Conservation (phyloP, 331 rosid species). For the Rosa hybrid region DNA sequence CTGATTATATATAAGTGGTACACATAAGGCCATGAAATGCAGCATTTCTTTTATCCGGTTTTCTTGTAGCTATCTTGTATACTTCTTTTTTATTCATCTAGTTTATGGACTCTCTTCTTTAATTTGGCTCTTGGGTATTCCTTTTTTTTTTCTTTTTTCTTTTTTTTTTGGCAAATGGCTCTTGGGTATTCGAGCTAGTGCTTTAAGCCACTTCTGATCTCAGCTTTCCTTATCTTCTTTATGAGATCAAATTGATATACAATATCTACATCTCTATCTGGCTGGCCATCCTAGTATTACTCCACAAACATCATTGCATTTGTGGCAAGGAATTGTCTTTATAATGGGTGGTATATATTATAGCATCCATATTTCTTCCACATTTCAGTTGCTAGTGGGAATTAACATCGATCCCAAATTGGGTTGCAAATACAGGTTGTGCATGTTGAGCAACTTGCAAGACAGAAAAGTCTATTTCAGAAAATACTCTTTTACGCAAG, state of each 20-base stretch:
- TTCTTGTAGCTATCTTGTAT: neutral
- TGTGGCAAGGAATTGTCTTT: constrained; percentile 47
- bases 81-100: neutral
- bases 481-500: neutral
- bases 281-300: constrained; percentile 35
- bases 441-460: neutral
- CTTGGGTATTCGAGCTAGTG: constrained; percentile 19
- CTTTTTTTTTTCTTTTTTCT: no score
- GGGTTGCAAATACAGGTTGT: neutral
- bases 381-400: constrained; percentile 27
- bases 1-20: constrained; percentile 34
- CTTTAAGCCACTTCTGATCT: constrained; percentile 32
- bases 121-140: neutral
- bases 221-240: constrained; percentile 32
- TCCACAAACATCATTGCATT: constrained; percentile 34
- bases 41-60: constrained; percentile 24
- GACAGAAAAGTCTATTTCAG: neutral
- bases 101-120: neutral
- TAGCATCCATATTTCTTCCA: constrained; percentile 20
- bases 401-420: neutral
- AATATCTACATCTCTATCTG: constrained; percentile 29
- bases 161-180: no score
- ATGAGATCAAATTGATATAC: constrained; percentile 15
- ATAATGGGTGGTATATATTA: constrained; percentile 40
- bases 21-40: constrained; percentile 39